Base-by-base conservation (phyloP, 2,329 filamentous ascomycete genomes). In the Aureobasidium namibiae region DNA sequence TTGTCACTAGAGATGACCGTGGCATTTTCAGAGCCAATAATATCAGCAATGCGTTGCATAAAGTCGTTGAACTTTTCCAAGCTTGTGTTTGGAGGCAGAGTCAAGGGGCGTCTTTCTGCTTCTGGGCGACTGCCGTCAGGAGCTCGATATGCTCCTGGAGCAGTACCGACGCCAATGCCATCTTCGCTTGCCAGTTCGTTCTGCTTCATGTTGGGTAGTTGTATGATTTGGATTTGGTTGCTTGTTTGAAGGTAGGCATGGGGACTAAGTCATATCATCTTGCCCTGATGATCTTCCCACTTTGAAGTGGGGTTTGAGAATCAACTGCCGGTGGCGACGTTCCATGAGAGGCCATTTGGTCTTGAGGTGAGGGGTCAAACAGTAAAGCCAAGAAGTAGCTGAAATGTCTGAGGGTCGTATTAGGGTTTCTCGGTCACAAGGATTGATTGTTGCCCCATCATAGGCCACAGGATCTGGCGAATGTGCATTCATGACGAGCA, bases 1-100 rank as follows among this genome's bases (percentile, higher is more conserved):
- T 58, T 39, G 5, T 26, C 41, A 18, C 29, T 59, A 8, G 60
- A 58, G 6, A 61, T 58, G 45, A 58, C 45, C 2, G 26, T 53
- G 1, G 56, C 60, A 38, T 61, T 61, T 29, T 61, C 36, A 7
- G 26, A 21, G 6, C 53, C 60, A 7, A 45, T 23, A n/a, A 45
- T 45, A 7, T 45, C 42, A 2, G 42, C 24, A 11, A 45, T 29
- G 3, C 24, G 14, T 45, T 45, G 42, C 42, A 45, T 45, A 13
- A 45, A 45, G 13, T n/a, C 16, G 24, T 45, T 45, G 24, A 45
- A 45, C 8, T 45, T 45, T 3, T 45, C 42, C 7, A 45, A 10
- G 23, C 42, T 45, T 45, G 42, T 45, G 24, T 45, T 45, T 11
- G 42, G 42, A 3, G 42, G 42, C 24, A 45, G 7, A 45, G 42